Percentiles rank a stretch among this genome's conserved stretches.
phyloP scores from a whole-genome alignment of 139 green algal species.

The Diplosphaera chodatii region DNA sequence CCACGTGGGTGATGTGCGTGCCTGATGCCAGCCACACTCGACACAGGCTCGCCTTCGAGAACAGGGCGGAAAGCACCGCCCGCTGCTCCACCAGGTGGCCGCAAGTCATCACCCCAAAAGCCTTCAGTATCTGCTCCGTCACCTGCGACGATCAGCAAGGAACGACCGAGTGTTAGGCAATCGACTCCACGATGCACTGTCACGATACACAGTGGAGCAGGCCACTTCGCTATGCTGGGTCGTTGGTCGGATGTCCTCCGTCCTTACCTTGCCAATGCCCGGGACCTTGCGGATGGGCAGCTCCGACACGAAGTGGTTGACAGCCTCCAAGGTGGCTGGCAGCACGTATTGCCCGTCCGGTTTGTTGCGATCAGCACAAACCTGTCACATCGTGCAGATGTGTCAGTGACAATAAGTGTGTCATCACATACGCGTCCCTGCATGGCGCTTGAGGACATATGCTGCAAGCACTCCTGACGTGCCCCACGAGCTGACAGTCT shows the following conservation, averaged over 20 bases:
- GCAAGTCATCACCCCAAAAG: conserved; percentile 52
- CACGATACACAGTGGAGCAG: no score
- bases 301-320: conserved; percentile 57
- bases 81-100: conserved; percentile 49
- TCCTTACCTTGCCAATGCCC: conserved; percentile 70
- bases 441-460: neutral
- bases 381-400: neutral
- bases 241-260: no score
- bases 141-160: no score
- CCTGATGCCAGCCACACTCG: no score
- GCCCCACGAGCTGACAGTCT: no score
- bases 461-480: neutral
- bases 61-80: conserved; percentile 58
- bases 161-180: no score
- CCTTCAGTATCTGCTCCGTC: conserved; percentile 56
- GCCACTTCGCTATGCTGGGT: no score
- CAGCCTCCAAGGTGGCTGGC: conserved; percentile 21
- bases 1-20: no score
- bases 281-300: conserved; percentile 72
- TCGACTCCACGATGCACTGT: no score
- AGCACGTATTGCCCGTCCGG: conserved; percentile 73
- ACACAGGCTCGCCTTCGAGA: conserved; percentile 34
- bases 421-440: no score
- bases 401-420: conserved; percentile 11
- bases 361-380: conserved; percentile 78